These are phyloP conservation scores for Phytophthora constricta DNA, from an alignment of 352 stramenopile genomes.

Conservation along the genomic window DNA sequence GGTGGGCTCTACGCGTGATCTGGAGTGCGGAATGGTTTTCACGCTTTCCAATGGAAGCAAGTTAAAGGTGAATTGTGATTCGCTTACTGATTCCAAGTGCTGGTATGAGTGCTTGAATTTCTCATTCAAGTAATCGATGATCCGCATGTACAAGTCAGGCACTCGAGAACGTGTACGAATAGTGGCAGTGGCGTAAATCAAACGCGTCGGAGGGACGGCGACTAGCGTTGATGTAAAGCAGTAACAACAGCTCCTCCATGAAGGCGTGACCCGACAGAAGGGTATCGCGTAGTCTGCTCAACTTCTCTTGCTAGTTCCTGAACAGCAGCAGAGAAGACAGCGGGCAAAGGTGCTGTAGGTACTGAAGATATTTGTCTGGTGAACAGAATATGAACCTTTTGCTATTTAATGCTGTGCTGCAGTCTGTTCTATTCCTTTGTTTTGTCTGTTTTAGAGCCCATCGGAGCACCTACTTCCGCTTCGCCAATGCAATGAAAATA, in stretches of 20 bases:
- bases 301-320: not conserved
- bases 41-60: slow-evolving; percentile 60
- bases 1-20: slow-evolving; percentile 63
- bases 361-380: slow-evolving; percentile 9
- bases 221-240: not conserved
- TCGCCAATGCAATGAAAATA: no score
- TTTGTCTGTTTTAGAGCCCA: not conserved
- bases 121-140: slow-evolving; percentile 35
- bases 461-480: not conserved
- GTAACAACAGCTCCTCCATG: not conserved
- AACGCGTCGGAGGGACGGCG: slow-evolving; percentile 13
- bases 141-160: not conserved
- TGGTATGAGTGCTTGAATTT: slow-evolving; percentile 82
- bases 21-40: slow-evolving; percentile 76
- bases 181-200: slow-evolving; percentile 30
- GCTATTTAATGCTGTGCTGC: not conserved
- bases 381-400: slow-evolving; percentile 13
- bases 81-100: slow-evolving; percentile 64
- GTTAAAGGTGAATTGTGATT: slow-evolving; percentile 79
- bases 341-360: not conserved
- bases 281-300: slow-evolving; percentile 14
- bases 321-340: not conserved
- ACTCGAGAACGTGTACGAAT: slow-evolving; percentile 43
- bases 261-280: slow-evolving; percentile 28
- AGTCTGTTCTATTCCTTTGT: not conserved